A percentile compares a stretch with the other conserved stretches of the same genome.
These are phyloP conservation scores for Paracamarosporium sp. DNA, from an alignment of 2,329 filamentous ascomycete species.

Conservation along the genomic window DNA sequence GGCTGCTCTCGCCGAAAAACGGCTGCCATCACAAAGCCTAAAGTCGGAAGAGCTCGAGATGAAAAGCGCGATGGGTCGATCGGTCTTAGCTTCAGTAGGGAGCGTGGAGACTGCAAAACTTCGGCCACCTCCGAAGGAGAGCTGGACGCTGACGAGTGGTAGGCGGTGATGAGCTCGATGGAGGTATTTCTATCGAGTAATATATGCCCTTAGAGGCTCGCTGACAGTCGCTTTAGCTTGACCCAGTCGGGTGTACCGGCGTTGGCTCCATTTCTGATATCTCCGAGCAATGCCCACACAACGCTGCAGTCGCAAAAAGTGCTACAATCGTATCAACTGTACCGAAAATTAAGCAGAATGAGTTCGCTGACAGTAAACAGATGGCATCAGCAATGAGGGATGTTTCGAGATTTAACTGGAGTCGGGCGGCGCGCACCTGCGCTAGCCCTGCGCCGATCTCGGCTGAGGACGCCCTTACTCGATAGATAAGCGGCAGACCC, in stretches of 20 bases:
- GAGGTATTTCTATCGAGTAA: slow-evolving; percentile 42
- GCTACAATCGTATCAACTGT: neutral
- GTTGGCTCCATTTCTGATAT: slow-evolving; percentile 18
- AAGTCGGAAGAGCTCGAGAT: neutral
- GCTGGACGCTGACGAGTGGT: slow-evolving; percentile 11
- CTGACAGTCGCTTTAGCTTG: slow-evolving; percentile 33
- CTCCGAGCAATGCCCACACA: neutral
- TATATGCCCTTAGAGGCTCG: slow-evolving; percentile 27
- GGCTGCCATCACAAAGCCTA: neutral
- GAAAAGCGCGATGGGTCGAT: neutral
- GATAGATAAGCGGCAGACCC: slow-evolving; percentile 13
- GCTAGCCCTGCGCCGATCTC: slow-evolving; percentile 37
- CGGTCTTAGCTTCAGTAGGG: neutral
- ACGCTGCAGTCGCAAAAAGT: neutral
- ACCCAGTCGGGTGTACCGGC: slow-evolving; percentile 24
- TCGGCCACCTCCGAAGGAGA: slow-evolving; percentile 33
- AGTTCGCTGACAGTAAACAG: neutral
- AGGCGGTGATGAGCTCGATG: slow-evolving; percentile 34
- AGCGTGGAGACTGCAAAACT: slow-evolving; percentile 5
- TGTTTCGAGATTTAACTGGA: slow-evolving; percentile 17
- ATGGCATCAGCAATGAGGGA: neutral
- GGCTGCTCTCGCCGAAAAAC: neutral
- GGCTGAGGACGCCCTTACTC: slow-evolving; percentile 2
- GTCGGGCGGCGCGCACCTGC: slow-evolving; percentile 32
- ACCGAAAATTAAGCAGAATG: neutral